phyloP scores from a whole-genome alignment of 306 rosid species.

The Luffa aegyptiaca region DNA sequence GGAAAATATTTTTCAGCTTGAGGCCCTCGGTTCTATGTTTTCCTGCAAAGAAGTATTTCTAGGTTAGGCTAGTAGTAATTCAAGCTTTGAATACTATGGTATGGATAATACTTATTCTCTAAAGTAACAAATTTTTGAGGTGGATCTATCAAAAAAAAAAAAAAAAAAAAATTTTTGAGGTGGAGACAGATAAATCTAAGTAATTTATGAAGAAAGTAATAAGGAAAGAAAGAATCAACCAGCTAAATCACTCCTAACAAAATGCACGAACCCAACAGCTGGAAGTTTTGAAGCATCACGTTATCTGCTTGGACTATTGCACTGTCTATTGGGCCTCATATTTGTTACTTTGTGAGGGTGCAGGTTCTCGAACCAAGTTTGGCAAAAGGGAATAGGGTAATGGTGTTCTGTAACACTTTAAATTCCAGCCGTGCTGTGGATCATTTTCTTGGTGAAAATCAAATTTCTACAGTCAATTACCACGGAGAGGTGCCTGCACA shows the following conservation, averaged over 20 bases:
- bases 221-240: neutral
- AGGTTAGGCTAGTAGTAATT: neutral
- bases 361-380: slow-evolving; percentile 95
- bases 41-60: neutral
- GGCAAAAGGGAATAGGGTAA: slow-evolving; percentile 78
- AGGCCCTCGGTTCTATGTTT: neutral
- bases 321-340: neutral
- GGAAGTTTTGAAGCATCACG: neutral
- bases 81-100: neutral
- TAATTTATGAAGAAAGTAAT: neutral
- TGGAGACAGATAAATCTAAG: neutral
- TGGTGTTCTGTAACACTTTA: slow-evolving; percentile 96
- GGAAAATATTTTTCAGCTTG: neutral
- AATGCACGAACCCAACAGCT: neutral
- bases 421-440: slow-evolving; percentile 98
- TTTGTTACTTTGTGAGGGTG: slow-evolving; percentile 19
- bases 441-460: slow-evolving; percentile 87
- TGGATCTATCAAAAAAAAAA: no score
- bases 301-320: neutral
- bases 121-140: neutral
- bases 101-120: neutral
- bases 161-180: neutral
- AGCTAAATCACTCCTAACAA: neutral
- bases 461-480: slow-evolving; percentile 66
- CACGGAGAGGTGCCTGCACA: slow-evolving; percentile 98